A percentile compares a stretch with the other conserved stretches of the same genome.
These are phyloP conservation scores for Geotrichum cucujoidarum DNA, from an alignment of 1,139 yeast species.

Conservation along the genomic window DNA sequence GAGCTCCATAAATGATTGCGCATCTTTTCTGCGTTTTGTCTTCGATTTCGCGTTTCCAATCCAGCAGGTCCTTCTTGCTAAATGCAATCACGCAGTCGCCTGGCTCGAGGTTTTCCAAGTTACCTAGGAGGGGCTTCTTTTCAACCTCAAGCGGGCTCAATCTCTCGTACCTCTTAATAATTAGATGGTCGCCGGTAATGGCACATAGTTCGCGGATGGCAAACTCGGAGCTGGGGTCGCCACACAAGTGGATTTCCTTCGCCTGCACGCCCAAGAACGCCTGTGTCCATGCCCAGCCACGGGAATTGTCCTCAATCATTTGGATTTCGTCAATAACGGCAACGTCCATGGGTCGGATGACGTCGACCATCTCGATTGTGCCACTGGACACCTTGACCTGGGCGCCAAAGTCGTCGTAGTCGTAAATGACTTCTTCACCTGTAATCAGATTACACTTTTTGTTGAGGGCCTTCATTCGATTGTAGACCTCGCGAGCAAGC, in stretches of 20 bases:
- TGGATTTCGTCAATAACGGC: conserved; percentile 95
- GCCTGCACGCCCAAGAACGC: conserved; percentile 87
- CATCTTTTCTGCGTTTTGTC: conserved; percentile 53
- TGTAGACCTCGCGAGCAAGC: conserved; percentile 86
- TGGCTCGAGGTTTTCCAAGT: conserved; percentile 38
- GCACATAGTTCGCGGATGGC: conserved; percentile 53
- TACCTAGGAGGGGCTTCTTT: conserved; percentile 35
- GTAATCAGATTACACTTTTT: conserved; percentile 78
- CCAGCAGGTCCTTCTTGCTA: conserved; percentile 48
- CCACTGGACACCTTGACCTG: conserved; percentile 75
- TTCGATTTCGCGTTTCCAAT: conserved; percentile 28
- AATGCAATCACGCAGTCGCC: conserved; percentile 94
- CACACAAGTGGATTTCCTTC: conserved; percentile 84
- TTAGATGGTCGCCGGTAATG: conserved; percentile 75
- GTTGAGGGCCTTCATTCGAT: conserved; percentile 62
- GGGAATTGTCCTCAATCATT: conserved; percentile 71
- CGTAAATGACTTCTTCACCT: conserved; percentile 85
- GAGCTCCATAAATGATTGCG: conserved; percentile 89
- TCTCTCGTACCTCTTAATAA: conserved; percentile 63
- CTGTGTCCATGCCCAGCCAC: conserved; percentile 96
- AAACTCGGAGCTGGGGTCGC: conserved; percentile 78
- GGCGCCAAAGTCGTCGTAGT: conserved; percentile 57
- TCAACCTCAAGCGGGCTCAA: conserved; percentile 66
- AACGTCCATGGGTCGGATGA: conserved; percentile 64
- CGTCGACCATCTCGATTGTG: conserved; percentile 88